phyloP scores from a whole-genome alignment of 2,329 filamentous ascomycete genomes.

The Fusarium proliferatum region DNA sequence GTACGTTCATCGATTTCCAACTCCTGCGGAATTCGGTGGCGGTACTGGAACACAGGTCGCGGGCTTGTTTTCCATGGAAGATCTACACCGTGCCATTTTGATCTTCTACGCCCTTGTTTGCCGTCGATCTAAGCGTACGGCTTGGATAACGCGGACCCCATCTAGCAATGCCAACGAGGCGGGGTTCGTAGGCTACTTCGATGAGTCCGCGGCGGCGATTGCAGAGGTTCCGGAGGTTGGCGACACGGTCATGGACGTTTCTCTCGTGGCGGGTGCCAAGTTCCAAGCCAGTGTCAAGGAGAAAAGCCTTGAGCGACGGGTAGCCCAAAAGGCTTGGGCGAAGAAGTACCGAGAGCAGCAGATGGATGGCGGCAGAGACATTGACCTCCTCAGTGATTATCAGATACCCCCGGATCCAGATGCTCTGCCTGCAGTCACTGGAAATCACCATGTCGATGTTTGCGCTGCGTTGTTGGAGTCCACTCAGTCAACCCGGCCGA shows the following conservation, averaged over 20 bases:
- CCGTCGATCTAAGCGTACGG: neutral
- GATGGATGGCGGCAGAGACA: fast-evolving
- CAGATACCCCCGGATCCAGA: fast-evolving
- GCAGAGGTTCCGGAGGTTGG: fast-evolving
- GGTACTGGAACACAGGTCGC: too few species aligned
- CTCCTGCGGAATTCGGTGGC: neutral
- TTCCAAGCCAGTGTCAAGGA: fast-evolving
- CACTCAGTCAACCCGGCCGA: fast-evolving
- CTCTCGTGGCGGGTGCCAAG: fast-evolving
- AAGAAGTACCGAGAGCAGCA: neutral
- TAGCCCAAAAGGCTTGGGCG: neutral
- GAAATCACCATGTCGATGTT: neutral
- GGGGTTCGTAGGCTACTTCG: neutral
- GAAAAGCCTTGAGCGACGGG: fast-evolving
- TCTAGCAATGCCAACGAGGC: fast-evolving
- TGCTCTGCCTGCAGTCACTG: fast-evolving
- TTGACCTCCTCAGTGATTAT: fast-evolving
- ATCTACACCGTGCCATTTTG: neutral
- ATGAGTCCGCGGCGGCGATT: neutral
- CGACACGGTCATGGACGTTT: fast-evolving
- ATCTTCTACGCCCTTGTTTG: neutral
- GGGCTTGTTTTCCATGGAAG: neutral
- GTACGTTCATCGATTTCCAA: neutral
- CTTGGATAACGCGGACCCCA: neutral
- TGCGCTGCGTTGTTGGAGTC: neutral